These are phyloP conservation scores for Lolium multiflorum DNA, from an alignment of 176 grass and related monocot species.

Conservation along the genomic window DNA sequence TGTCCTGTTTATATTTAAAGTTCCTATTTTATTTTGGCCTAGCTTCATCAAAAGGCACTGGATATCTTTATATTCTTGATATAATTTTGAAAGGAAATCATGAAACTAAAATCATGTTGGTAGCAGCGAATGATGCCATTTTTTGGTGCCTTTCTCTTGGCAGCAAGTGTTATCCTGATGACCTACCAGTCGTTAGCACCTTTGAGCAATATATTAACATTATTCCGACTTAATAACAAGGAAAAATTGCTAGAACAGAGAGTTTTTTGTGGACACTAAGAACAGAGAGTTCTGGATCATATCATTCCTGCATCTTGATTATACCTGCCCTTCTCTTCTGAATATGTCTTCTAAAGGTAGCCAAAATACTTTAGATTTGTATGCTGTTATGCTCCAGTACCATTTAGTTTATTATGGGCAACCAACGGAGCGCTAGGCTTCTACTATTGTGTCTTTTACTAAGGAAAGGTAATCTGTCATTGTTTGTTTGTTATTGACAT, in stretches of 20 bases:
- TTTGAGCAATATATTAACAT: background rate
- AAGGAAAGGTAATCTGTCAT: background rate
- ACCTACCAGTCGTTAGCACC: background rate
- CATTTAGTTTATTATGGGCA: background rate
- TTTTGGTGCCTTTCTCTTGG: background rate
- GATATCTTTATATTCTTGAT: background rate
- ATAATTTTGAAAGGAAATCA: background rate
- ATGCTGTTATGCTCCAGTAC: background rate
- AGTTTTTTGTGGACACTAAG: background rate
- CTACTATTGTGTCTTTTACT: background rate
- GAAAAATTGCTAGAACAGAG: background rate
- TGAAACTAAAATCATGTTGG: background rate
- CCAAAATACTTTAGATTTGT: background rate
- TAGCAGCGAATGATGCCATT: background rate
- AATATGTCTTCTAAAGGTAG: background rate
- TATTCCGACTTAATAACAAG: background rate
- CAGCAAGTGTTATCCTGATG: slow-evolving; percentile 18
- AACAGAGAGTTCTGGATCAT: background rate
- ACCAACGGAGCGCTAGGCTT: background rate
- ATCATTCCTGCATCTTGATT: background rate
- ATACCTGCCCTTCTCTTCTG: background rate
- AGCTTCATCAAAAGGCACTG: background rate
- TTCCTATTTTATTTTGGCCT: background rate
- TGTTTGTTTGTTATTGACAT: background rate
- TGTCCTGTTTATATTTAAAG: background rate